phyloP scores from a whole-genome alignment of 768 basidiomycete species.

The Rhodotorula diobovata region DNA sequence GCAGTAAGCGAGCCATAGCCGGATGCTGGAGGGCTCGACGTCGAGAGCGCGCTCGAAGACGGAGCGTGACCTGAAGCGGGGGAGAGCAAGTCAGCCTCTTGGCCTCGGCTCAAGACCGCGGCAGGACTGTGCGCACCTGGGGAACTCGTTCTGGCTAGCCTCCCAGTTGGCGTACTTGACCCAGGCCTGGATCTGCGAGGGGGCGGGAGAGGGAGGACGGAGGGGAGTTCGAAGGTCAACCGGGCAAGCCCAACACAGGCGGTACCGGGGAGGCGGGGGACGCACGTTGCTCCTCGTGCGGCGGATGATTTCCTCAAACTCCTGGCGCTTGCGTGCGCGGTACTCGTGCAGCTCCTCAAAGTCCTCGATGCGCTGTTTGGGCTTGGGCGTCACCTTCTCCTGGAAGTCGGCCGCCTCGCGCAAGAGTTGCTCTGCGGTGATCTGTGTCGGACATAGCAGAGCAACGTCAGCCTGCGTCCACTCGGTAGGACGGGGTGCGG shows the following conservation, averaged over 20 bases:
- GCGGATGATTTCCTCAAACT: slow-evolving; percentile 73
- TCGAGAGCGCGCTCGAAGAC: slow-evolving; percentile 96
- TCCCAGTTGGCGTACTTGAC: slow-evolving; percentile 58
- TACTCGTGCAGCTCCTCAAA: slow-evolving; percentile 79
- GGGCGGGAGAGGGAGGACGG: slow-evolving; percentile 11
- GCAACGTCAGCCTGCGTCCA: background rate
- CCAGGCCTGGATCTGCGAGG: slow-evolving; percentile 52
- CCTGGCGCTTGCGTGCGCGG: slow-evolving; percentile 75
- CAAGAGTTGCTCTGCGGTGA: slow-evolving; percentile 95
- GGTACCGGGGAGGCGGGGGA: background rate
- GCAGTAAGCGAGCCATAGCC: slow-evolving; percentile 88
- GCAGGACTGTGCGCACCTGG: slow-evolving; percentile 52
- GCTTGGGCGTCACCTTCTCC: slow-evolving; percentile 83
- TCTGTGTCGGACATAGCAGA: slow-evolving; percentile 54
- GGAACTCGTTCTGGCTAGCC: slow-evolving; percentile 94
- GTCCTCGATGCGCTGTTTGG: slow-evolving; percentile 92
- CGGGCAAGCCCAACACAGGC: background rate
- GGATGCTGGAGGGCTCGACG: slow-evolving; percentile 81
- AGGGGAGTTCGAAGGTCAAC: no score
- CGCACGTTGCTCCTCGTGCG: slow-evolving; percentile 48
- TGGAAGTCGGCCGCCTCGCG: slow-evolving; percentile 98
- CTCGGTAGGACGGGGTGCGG: slow-evolving; percentile 16
- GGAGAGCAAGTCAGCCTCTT: background rate
- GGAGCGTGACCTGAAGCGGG: slow-evolving; percentile 61
- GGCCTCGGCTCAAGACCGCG: no score